A percentile compares a stretch with the other conserved stretches of the same genome.
These are phyloP conservation scores for Mycena rebaudengoi DNA, from an alignment of 768 basidiomycete species.

Conservation along the genomic window DNA sequence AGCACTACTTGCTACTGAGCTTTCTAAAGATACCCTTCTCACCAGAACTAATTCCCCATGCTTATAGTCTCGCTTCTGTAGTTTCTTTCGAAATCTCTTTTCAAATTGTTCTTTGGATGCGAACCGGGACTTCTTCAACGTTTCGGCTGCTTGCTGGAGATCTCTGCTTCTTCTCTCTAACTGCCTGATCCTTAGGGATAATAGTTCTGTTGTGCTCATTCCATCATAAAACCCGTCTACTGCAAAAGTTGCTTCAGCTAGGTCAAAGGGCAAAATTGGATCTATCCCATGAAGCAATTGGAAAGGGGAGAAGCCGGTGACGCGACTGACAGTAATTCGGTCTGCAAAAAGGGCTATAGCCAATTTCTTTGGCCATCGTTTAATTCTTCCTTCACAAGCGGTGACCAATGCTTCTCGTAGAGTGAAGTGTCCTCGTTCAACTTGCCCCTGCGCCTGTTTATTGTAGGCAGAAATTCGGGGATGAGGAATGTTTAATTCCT, in stretches of 20 bases:
- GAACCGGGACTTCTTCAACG: no score
- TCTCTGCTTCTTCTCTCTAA: neutral
- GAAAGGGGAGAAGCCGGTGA: constrained; percentile 32
- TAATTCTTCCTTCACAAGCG: constrained; percentile 24
- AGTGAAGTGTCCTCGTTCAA: constrained; percentile 42
- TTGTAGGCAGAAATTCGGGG: constrained; percentile 45
- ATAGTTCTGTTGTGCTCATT: neutral
- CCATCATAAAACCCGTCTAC: neutral
- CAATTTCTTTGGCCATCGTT: constrained; percentile 30
- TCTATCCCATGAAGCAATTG: constrained; percentile 1
- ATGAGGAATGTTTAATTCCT: constrained; percentile 30
- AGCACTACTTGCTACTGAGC: no score
- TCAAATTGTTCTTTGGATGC: no score
- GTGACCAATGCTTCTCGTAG: constrained; percentile 42
- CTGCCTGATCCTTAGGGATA: neutral
- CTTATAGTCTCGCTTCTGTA: no score
- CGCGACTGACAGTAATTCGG: constrained; percentile 20
- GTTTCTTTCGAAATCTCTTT: no score
- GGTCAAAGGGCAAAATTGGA: constrained; percentile 1
- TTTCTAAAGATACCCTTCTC: no score
- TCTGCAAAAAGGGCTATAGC: constrained; percentile 34
- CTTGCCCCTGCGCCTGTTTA: constrained; percentile 45
- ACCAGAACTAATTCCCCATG: no score
- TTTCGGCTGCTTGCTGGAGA: neutral
- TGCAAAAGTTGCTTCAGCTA: neutral